Base-by-base conservation (phyloP, 257 asterid species). In the Solanum sejunctum region DNA sequence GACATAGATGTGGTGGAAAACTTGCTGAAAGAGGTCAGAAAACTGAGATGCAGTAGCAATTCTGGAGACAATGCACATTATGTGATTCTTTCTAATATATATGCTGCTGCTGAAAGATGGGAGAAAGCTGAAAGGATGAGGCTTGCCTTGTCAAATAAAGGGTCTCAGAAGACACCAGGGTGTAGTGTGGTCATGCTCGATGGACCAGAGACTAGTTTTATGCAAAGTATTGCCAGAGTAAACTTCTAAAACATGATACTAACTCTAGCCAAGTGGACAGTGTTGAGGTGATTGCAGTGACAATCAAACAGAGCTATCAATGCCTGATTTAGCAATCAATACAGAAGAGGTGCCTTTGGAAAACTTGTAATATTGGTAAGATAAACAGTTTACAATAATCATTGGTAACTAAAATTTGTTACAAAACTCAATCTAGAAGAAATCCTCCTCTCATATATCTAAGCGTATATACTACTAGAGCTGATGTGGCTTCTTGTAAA, bases 51-150 rank as follows among this genome's bases (percentile, higher is more conserved):
- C 69, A 54, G 60, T 8, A 10, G 71, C 17, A 70, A 75, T 80
- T 83, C 85, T 5, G 5, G 81, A 51, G 88, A 85, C 23, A 89
- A 87, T 84, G 85, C 85, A n/a, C 92, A 90, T 87, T 89, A 87
- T 85, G 91, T 92, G 86, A 86, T 93, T 10, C 60, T 92, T n/a
- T 91, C 98, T 2, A 93, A 87, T 86, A 91, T 95, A 51, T 91
- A 91, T 86, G 97, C 95, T 43, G 93, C 94, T 80, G 87, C 95
- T 51, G 97, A 93, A 80, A 91, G 89, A 86, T 95, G 99, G 99
- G 93, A 92, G 88, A 90, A 85, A 91, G 95, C 97, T 75, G 93
- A 92, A 89, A 84, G 88, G 23, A 90, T 89, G 86, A 91, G 97
- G 71, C 80, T 87, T 10, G 88, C 85, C 23, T 85, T 91, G 87